Evolutionary conservation across 139 green algal species (phyloP), one percentile per base, ranked within the genome.

Genomic region (Chlamydomonas sphaeroides): DNA sequence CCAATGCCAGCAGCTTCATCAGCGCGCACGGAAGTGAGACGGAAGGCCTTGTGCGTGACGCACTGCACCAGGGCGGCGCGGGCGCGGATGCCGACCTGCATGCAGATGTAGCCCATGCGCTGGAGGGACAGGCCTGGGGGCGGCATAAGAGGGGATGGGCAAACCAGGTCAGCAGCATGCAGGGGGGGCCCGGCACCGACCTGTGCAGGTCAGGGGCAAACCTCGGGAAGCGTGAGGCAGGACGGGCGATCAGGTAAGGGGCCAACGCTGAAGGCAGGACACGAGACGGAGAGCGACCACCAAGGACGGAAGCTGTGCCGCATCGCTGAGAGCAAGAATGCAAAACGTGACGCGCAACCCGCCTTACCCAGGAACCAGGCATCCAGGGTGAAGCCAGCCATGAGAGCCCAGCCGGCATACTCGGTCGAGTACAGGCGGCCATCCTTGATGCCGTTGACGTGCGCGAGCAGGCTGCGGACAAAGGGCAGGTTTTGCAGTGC

Each of bases 51-150:
- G 80, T 90, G 89, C 49, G 84, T 88, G 51, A 94, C 84, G 45
- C 87, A 85, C 61, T 85, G 91, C 79, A 72, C 85, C 2, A 94
- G 87, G 15, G 90, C 89, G 36, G 90, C 85, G 59, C 87, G 84
- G 0, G 85, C 78, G 32, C 84, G 85, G 35, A 94, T 84, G 33
- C 76, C 76, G 0, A 83, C 78, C 0, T 51, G 59, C 77, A 94
- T 85, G 81, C 89, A 93, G 87, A 85, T 86, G 83, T 88, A 94
- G 63, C 82, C 86, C 90, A 94, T 94, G 83, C 90, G 90, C 87
- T 94, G 90, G 33, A 94, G 80, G 17, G 32, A 72, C 28, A 86
- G 76, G 65, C n/a, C n/a, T n/a, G n/a, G n/a, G n/a, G n/a, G n/a
- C n/a, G n/a, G n/a, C n/a, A n/a, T n/a, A n/a, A n/a, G n/a, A n/a